Base-by-base conservation (phyloP, 305 asterid species). In the Withania somnifera region DNA sequence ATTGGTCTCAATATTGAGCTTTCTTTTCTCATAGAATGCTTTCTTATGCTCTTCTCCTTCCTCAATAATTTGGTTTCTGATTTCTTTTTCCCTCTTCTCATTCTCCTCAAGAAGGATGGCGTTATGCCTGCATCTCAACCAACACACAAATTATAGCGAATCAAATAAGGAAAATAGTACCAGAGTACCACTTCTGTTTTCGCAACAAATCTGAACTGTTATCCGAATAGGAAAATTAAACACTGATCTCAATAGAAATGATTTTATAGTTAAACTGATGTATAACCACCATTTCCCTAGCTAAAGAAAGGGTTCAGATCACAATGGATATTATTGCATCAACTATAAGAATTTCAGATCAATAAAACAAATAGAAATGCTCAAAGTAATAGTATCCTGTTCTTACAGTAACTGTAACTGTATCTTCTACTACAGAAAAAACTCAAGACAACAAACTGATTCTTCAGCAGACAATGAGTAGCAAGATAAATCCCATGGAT, bases 21-120 rank as follows among this genome's bases (percentile, higher is more conserved):
- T 90, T 87, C 95, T 90, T 89, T 94, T 94, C 90, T 92, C 99
- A 45, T 92, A 88, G 84, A 94, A 96, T 76, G 95, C 92, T 86
- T 85, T 84, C 86, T 91, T 94, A 67, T 71, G 95, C 81, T 84
- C 97, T 83, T 94, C 98, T 56, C 95, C 98, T 85, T 96, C 98
- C 84, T 88, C 95, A 42, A 92, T 71, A 86, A 96, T 96, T 89
- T 90, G 93, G 97, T 84, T 92, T 53, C 97, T 89, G 86, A 86
- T 51, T 87, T 92, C 95, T 81, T 92, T 94, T 89, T 96, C 99
- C 89, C 52, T 83, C 87, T 89, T 93, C 91, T 96, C 99, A 87
- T 96, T 96, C 92, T 93, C 99, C 89, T 93, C 99, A 71, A 94
- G 94, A 30, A 95, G 89, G 82, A 93, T 89, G 42, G 97, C 85